These are phyloP conservation scores for Catharanthus roseus DNA, from an alignment of 257 asterid genomes.

Conservation along the genomic window DNA sequence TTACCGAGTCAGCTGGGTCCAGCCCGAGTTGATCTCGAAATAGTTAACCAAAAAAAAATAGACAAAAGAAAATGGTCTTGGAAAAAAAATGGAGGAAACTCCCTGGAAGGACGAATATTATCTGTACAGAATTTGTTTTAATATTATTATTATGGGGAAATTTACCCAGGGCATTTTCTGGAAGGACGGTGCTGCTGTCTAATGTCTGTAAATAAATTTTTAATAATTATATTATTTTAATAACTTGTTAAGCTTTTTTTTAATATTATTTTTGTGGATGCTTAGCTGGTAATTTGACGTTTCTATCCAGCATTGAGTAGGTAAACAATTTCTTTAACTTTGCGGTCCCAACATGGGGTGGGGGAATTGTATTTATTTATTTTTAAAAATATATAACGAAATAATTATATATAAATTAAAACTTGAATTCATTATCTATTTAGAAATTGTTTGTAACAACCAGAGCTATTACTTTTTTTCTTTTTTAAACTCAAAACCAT, in stretches of 20 bases:
- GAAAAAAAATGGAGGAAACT: not conserved
- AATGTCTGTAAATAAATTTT: not conserved
- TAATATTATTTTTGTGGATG: not conserved
- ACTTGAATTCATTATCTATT: too few species aligned
- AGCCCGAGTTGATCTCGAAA: not conserved
- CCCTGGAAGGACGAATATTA: not conserved
- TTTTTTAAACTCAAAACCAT: too few species aligned
- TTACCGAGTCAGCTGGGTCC: slow-evolving; percentile 4
- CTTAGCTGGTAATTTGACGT: not conserved
- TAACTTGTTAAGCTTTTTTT: not conserved
- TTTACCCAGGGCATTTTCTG: not conserved
- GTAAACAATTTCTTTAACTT: not conserved
- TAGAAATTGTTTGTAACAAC: too few species aligned
- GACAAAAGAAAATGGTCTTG: not conserved
- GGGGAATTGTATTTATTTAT: too few species aligned
- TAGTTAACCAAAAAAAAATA: too few species aligned
- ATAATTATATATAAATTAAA: too few species aligned
- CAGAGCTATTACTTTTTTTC: too few species aligned
- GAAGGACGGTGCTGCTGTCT: not conserved
- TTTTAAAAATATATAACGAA: too few species aligned
- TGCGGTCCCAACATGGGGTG: not conserved
- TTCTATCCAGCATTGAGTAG: not conserved
- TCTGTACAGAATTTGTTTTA: slow-evolving; percentile 1
- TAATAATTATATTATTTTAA: not conserved
- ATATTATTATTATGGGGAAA: not conserved